Conservation (phyloP, 1,284 basidiomycete species). For the Papiliotrema terrestris region DNA sequence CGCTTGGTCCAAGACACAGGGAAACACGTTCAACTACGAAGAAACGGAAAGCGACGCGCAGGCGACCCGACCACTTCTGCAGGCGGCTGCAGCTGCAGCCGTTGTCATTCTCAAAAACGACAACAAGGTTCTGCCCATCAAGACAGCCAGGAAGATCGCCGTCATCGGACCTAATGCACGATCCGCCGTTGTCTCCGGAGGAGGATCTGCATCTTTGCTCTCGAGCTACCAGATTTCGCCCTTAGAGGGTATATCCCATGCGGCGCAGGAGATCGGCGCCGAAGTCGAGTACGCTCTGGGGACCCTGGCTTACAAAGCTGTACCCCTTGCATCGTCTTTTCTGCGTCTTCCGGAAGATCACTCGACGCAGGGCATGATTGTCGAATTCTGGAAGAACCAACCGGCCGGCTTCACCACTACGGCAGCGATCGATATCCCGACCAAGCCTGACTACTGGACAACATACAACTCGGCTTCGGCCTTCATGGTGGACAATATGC, state of each 20-base stretch:
- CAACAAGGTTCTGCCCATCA: background rate
- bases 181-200: background rate
- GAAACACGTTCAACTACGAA: background rate
- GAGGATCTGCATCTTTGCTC: background rate
- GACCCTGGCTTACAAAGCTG: background rate
- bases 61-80: background rate
- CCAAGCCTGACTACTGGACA: too few species aligned
- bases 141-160: background rate
- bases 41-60: background rate
- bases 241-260: constrained; percentile 59
- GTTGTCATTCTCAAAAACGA: background rate
- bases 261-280: constrained; percentile 5
- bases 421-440: too few species aligned
- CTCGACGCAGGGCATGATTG: too few species aligned
- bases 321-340: too few species aligned
- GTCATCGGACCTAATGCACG: background rate
- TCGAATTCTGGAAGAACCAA: too few species aligned
- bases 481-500: too few species aligned
- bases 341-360: too few species aligned
- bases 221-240: constrained; percentile 19
- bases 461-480: too few species aligned
- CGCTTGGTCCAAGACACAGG: too few species aligned
- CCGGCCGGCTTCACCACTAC: too few species aligned
- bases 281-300: background rate
- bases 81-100: background rate